A percentile compares a stretch with the other conserved stretches of the same genome.
Conservation (phyloP, 495 filamentous ascomycete genomes). For the Neurospora sp. region DNA sequence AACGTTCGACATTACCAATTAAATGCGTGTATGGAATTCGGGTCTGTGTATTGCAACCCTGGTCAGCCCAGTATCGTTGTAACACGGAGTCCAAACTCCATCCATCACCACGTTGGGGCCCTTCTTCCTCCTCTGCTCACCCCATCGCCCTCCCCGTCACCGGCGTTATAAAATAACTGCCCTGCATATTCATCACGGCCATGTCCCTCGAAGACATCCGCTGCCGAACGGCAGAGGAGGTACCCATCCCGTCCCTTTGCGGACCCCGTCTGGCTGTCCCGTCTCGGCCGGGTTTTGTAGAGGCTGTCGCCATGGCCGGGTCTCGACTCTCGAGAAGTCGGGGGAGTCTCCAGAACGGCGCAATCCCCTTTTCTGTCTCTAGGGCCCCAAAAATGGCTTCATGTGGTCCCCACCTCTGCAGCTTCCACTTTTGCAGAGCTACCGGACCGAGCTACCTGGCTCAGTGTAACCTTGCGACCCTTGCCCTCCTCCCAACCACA, state of each 20-base stretch:
- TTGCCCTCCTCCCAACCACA: background rate
- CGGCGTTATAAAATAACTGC: background rate
- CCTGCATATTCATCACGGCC: background rate
- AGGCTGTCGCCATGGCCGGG: background rate
- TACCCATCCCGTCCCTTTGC: background rate
- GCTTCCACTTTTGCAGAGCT: background rate
- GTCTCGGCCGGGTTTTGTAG: background rate
- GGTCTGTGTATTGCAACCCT: background rate
- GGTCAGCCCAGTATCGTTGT: background rate
- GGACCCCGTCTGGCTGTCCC: background rate
- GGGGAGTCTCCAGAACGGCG: background rate
- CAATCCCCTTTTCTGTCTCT: background rate
- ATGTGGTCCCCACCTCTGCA: background rate
- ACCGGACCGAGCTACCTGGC: background rate
- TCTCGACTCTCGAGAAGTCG: background rate
- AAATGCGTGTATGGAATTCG: background rate
- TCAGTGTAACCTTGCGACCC: background rate
- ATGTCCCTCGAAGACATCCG: background rate
- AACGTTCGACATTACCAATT: background rate
- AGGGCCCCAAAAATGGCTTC: background rate
- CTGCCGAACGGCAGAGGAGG: background rate
- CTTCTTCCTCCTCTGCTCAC: background rate
- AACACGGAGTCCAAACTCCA: background rate
- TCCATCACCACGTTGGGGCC: background rate
- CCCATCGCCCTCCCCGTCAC: background rate